Percentiles rank a stretch among this genome's conserved stretches.
Evolutionary conservation across 352 stramenopile species (phyloP).

Genomic region (Phytophthora hybrid): DNA sequence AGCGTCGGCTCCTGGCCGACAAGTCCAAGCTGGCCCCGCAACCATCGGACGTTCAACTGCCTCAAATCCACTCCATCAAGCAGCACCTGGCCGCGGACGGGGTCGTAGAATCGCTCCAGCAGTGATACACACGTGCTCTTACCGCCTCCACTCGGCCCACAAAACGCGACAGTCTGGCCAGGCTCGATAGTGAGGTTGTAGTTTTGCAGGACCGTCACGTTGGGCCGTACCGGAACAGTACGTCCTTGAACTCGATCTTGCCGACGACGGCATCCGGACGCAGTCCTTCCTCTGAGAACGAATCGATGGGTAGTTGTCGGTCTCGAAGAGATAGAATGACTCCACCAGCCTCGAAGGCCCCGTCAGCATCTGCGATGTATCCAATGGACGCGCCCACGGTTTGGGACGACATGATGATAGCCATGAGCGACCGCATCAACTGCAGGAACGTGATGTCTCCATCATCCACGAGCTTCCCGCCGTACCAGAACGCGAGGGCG

Average conservation of each 20-base stretch:
- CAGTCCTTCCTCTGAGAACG: conserved; percentile 31
- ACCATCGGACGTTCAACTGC: conserved; percentile 47
- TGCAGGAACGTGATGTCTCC: conserved; percentile 49
- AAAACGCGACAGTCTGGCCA: not conserved
- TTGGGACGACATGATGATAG: conserved; percentile 54
- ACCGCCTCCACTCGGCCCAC: not conserved
- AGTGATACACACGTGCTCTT: not conserved
- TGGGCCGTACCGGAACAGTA: conserved; percentile 50
- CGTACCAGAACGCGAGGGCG: conserved; percentile 68
- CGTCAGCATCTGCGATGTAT: conserved; percentile 40
- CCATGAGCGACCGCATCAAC: conserved; percentile 56
- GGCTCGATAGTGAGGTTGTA: not conserved
- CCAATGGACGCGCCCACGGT: conserved; percentile 31
- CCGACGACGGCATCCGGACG: conserved; percentile 26
- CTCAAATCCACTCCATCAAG: conserved; percentile 50
- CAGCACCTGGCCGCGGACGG: conserved; percentile 34
- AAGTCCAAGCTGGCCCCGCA: conserved; percentile 44
- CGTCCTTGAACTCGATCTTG: conserved; percentile 45
- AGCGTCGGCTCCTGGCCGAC: conserved; percentile 1
- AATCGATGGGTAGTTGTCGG: conserved; percentile 32
- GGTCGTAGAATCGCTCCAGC: conserved; percentile 47
- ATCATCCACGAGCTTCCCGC: conserved; percentile 49
- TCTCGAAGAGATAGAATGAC: conserved; percentile 29
- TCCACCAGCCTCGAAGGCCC: conserved; percentile 28
- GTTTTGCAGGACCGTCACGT: conserved; percentile 37